Evolutionary conservation across 2,329 filamentous ascomycete genomes (phyloP).

Genomic region (Fusarium brachygibbosum): DNA sequence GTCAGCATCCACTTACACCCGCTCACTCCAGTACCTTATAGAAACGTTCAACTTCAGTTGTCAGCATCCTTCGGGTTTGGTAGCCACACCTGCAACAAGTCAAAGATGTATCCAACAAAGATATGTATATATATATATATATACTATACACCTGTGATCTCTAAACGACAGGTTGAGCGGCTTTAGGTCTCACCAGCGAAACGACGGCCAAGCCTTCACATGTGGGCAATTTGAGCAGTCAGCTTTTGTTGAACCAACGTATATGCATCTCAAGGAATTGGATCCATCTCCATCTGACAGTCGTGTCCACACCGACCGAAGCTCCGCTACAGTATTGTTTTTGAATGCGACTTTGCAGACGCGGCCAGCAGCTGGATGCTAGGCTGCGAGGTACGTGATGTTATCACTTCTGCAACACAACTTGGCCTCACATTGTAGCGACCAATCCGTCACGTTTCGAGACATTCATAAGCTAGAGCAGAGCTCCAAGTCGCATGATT

Average conservation of each 20-base stretch:
- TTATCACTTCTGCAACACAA: conserved; percentile 30
- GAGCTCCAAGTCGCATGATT: conserved; percentile 17
- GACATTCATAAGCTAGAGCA: conserved; percentile 8
- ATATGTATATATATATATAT: neutral
- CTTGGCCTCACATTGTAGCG: conserved; percentile 28
- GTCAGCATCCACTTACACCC: conserved; percentile 19
- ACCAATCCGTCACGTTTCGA: conserved; percentile 28
- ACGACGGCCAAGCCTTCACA: conserved; percentile 10
- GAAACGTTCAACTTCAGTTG: neutral
- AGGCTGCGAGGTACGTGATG: conserved; percentile 29
- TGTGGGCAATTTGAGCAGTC: neutral
- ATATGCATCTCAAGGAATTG: conserved; percentile 14
- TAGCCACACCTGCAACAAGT: neutral
- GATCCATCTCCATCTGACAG: conserved; percentile 18
- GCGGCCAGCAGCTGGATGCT: conserved; percentile 10
- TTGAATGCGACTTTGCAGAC: conserved; percentile 18
- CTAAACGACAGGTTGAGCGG: neutral
- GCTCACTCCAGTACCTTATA: neutral
- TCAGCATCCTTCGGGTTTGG: conserved; percentile 3
- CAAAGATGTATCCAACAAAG: neutral
- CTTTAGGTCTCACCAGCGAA: neutral
- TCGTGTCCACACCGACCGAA: conserved; percentile 27
- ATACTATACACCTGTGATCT: neutral
- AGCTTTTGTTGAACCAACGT: conserved; percentile 12
- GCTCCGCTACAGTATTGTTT: conserved; percentile 12